Percentiles rank a stretch among this genome's conserved stretches.
phyloP scores from a whole-genome alignment of 1,284 basidiomycete species.

The Sanguinoderma infundibulare region DNA sequence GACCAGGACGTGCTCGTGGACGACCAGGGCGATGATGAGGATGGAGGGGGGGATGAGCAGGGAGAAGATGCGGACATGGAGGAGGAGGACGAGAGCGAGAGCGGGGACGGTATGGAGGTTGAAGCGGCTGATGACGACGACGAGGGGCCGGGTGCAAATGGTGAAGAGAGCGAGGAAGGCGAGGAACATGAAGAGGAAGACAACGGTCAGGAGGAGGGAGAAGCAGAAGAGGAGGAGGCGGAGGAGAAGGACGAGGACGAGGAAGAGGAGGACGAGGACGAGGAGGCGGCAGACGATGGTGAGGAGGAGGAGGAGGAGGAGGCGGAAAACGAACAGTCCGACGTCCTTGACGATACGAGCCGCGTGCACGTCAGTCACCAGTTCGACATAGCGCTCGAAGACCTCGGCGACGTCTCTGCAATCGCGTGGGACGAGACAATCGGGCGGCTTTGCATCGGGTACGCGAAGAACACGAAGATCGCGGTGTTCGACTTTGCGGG shows the following conservation, averaged over 20 bases:
- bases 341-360: background rate
- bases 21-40: too few species aligned
- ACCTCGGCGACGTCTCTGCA: constrained; percentile 18
- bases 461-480: constrained; percentile 31
- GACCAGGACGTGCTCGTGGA: too few species aligned
- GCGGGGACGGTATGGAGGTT: too few species aligned
- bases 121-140: too few species aligned
- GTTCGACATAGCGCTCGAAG: constrained; percentile 4
- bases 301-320: background rate
- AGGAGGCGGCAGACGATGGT: background rate
- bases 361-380: background rate
- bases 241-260: background rate
- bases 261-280: background rate
- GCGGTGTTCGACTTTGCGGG: constrained; percentile 45
- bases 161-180: too few species aligned
- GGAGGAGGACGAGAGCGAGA: too few species aligned
- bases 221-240: background rate
- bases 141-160: background rate
- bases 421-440: constrained; percentile 50
- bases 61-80: too few species aligned
- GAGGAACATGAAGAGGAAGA: background rate
- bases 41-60: too few species aligned
- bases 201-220: background rate
- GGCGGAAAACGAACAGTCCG: background rate
- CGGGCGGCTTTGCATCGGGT: constrained; percentile 44